These are phyloP conservation scores for Solanum piurae DNA, from an alignment of 257 asterid genomes.

Conservation along the genomic window DNA sequence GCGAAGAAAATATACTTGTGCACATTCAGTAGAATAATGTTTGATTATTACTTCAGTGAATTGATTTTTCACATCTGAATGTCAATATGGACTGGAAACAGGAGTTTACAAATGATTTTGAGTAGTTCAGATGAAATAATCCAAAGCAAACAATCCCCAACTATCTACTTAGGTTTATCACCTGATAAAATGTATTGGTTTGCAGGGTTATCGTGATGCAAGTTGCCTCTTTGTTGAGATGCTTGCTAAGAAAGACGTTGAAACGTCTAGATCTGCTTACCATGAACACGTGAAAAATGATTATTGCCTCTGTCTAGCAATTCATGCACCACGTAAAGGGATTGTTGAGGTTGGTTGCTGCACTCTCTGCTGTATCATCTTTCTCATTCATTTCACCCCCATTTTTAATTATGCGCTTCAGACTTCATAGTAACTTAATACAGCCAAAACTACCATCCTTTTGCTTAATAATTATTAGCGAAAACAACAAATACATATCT, in stretches of 20 bases:
- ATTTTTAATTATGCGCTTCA: not conserved
- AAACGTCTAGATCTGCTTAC: conserved; percentile 21
- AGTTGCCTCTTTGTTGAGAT: conserved; percentile 91
- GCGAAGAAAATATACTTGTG: not conserved
- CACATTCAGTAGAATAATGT: not conserved
- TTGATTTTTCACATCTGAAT: not conserved
- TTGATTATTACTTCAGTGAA: not conserved
- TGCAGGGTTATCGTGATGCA: conserved; percentile 97
- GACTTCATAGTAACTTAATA: not conserved
- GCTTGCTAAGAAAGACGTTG: conserved; percentile 53
- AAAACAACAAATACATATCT: not conserved
- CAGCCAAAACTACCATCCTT: not conserved
- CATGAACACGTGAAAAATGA: conserved; percentile 54
- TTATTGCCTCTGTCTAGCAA: conserved; percentile 83
- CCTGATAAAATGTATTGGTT: not conserved
- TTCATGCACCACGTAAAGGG: conserved; percentile 96
- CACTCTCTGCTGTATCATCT: not conserved
- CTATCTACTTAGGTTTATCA: not conserved
- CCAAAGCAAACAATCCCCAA: not conserved
- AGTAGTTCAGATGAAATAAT: not conserved
- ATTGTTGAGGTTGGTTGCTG: conserved; percentile 68
- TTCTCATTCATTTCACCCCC: not conserved
- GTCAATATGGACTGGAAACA: not conserved
- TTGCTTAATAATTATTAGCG: not conserved
- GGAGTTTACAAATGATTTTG: not conserved